Evolutionary conservation across 768 basidiomycete species (phyloP).

Genomic region (Tremella fuciformis): DNA sequence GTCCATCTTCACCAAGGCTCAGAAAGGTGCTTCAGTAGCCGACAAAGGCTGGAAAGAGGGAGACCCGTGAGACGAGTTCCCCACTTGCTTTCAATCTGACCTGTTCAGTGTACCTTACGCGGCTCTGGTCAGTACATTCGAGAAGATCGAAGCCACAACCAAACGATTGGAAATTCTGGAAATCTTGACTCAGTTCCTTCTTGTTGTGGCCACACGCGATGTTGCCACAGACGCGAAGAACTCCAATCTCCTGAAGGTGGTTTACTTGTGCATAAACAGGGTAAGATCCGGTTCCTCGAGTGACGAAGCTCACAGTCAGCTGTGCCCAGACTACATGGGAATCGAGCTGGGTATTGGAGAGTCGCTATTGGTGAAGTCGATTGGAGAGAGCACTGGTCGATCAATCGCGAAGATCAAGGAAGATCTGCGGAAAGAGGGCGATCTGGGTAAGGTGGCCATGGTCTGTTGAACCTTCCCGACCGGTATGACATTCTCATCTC

Average conservation of each 20-base stretch:
- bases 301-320: slow-evolving; percentile 54
- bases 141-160: slow-evolving; percentile 86
- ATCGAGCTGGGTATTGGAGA: slow-evolving; percentile 96
- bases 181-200: slow-evolving; percentile 79
- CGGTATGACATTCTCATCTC: neutral
- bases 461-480: slow-evolving; percentile 53
- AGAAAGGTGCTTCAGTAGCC: slow-evolving; percentile 47
- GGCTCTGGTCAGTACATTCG: slow-evolving; percentile 82
- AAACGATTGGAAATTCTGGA: slow-evolving; percentile 91
- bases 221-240: slow-evolving; percentile 69
- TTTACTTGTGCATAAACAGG: slow-evolving; percentile 95
- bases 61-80: slow-evolving; percentile 62
- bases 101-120: slow-evolving; percentile 80
- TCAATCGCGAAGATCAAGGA: slow-evolving; percentile 76
- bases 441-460: slow-evolving; percentile 95
- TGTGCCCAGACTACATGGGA: slow-evolving; percentile 92
- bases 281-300: slow-evolving; percentile 57
- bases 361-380: slow-evolving; percentile 88
- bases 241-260: slow-evolving; percentile 67
- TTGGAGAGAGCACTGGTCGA: slow-evolving; percentile 90
- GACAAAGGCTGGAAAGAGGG: slow-evolving; percentile 78
- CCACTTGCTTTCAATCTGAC: slow-evolving; percentile 14
- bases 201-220: slow-evolving; percentile 84
- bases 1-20: slow-evolving; percentile 45
- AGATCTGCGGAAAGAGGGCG: slow-evolving; percentile 91